phyloP scores from a whole-genome alignment of 2,329 filamentous ascomycete species.

The Phaeomoniella chlamydospora region DNA sequence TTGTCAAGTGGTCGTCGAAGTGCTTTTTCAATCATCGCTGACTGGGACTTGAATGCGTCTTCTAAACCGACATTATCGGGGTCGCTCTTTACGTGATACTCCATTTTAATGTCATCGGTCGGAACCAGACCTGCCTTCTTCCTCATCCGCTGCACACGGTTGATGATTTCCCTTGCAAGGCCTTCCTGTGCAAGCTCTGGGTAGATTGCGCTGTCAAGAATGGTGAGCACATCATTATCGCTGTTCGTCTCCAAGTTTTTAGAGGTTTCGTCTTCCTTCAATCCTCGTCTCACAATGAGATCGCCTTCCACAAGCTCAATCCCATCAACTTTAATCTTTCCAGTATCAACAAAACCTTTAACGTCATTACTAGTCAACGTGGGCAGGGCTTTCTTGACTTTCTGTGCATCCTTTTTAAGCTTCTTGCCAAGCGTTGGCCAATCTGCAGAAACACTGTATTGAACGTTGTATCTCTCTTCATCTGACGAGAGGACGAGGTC shows the following conservation, averaged over 20 bases:
- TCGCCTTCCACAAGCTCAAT: slow-evolving; percentile 74
- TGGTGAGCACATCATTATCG: slow-evolving; percentile 77
- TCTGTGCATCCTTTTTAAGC: slow-evolving; percentile 84
- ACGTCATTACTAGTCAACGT: slow-evolving; percentile 66
- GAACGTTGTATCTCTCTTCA: slow-evolving; percentile 80
- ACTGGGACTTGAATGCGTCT: slow-evolving; percentile 54
- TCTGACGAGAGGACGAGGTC: slow-evolving; percentile 74
- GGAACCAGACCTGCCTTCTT: slow-evolving; percentile 87
- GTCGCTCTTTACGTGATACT: slow-evolving; percentile 69
- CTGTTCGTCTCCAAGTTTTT: slow-evolving; percentile 74
- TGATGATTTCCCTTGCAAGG: slow-evolving; percentile 79
- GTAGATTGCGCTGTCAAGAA: slow-evolving; percentile 72
- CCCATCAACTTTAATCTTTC: slow-evolving; percentile 68
- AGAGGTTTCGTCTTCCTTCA: slow-evolving; percentile 57
- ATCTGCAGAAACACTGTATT: slow-evolving; percentile 80
- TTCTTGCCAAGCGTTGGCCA: slow-evolving; percentile 95
- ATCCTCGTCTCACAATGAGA: slow-evolving; percentile 63
- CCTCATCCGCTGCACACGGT: slow-evolving; percentile 78
- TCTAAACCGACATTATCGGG: slow-evolving; percentile 62
- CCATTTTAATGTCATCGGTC: slow-evolving; percentile 92
- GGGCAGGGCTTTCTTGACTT: slow-evolving; percentile 82
- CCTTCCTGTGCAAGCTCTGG: slow-evolving; percentile 80
- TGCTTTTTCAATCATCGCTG: slow-evolving; percentile 57
- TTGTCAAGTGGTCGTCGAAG: slow-evolving; percentile 64
- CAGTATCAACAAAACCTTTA: slow-evolving; percentile 58